Base-by-base conservation (phyloP, 306 rosid species). In the Lablab purpureus region DNA sequence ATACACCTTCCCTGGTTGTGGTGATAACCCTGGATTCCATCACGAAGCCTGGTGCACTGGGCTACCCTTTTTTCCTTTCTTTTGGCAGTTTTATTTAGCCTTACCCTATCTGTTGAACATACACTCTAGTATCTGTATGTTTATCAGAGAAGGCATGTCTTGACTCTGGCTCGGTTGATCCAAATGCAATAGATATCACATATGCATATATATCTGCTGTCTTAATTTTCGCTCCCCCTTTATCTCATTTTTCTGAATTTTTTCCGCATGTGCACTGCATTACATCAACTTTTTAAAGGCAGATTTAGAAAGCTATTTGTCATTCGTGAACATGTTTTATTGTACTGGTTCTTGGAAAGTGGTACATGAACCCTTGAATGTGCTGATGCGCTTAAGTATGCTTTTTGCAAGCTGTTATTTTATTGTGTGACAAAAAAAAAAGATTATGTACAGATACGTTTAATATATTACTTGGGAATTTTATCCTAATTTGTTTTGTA, bases 151-250 rank as follows among this genome's bases (percentile, higher is more conserved):
- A 72, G 66, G 28, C 8, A 64, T 52, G 23, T 25, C 12, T 13
- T 52, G 74, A 23, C 27, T 9, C 45, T 64, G 21, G 12, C 45
- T 71, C 12, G 47, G 56, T 40, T 63, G 46, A 62, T 51, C 66
- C 45, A 80, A 71, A 32, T 46, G 22, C 32, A 59, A 56, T 45
- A 63, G 40, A 69, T 59, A 41, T 69, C 46, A 27, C 63, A 15
- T 32, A 30, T 68, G 69, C 74, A 30, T 66, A 50, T 62, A 34
- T 10, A 30, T 63, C 30, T 7, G 7, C 66, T 19, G 40, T 34
- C 43, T 15, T 43, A 74, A 43, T 52, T 17, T 34, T 52, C 27
- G 25, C 34, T n/a, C 51, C 36, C 21, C 41, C 54, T 9, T 58
- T 18, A 10, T 69, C 51, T 27, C 27, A 18, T 30, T 22, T 58